Evolutionary conservation across 805 yeast genomes (phyloP).

Genomic region (Cyberlindnera suaveolens): DNA sequence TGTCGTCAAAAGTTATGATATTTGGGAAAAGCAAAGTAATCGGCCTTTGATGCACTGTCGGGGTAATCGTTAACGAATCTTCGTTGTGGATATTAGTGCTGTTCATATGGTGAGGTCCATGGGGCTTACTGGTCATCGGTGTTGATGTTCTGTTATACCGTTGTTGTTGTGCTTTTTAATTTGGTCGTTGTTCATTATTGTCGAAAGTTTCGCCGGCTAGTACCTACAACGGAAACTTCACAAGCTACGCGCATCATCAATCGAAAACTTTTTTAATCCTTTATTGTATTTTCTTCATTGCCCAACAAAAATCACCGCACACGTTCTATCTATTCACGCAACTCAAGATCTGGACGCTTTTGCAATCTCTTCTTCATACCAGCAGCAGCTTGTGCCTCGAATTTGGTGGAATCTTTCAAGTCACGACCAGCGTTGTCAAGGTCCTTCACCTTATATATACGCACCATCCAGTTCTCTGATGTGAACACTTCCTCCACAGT

Average conservation of each 20-base stretch:
- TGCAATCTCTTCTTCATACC: slow-evolving; percentile 33
- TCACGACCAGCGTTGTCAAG: slow-evolving; percentile 83
- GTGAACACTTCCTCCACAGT: slow-evolving; percentile 93
- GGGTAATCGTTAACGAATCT: background rate
- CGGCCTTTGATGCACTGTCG: slow-evolving; percentile 1
- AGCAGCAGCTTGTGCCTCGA: slow-evolving; percentile 34
- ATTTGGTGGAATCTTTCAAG: slow-evolving; percentile 48
- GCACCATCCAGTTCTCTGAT: slow-evolving; percentile 92
- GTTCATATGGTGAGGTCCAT: too few relatives aligned
- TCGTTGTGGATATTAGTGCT: background rate
- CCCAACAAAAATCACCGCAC: too few relatives aligned
- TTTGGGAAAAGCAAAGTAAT: background rate
- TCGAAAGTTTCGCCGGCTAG: too few relatives aligned
- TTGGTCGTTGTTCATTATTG: too few relatives aligned
- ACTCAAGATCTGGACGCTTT: slow-evolving; percentile 50
- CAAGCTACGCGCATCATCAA: too few relatives aligned
- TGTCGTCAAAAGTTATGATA: background rate
- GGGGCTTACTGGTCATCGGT: too few relatives aligned
- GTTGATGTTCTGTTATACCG: too few relatives aligned
- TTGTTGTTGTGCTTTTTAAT: too few relatives aligned
- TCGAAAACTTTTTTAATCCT: too few relatives aligned
- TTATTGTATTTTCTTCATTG: too few relatives aligned
- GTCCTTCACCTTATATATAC: slow-evolving; percentile 89
- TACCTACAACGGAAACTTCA: too few relatives aligned
- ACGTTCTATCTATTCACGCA: slow-evolving; percentile 22